Evolutionary conservation across 2,329 filamentous ascomycete genomes (phyloP), one percentile per base, ranked within the genome.

Genomic region (Graphilbum sp.): DNA sequence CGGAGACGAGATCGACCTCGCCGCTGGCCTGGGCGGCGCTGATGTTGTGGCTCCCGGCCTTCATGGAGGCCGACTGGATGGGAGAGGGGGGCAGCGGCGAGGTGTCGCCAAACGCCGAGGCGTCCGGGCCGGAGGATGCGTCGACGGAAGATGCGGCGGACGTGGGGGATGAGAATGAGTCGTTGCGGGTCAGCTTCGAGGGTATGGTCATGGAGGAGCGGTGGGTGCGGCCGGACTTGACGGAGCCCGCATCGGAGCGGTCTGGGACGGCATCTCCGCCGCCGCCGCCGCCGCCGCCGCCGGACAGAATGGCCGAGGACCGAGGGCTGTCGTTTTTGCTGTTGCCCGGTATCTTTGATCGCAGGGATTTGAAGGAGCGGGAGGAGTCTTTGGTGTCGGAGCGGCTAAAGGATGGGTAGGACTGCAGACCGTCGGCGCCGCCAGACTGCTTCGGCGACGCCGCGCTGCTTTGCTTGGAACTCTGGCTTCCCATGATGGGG

Each of bases 1-100:
- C 90, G 13, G 88, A 96, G 17, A 98, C 86, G 48, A 87, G 77
- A 51, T 93, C 90, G 32, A 98, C 86, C 57, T 98, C 90, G 40
- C 88, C 87, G 36, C 75, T 81, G 38, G 80, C 75, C 57, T 92
- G 82, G 32, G 86, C 87, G 34, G 79, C 79, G 52, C 71, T 72
- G 32, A 94, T 75, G 55, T 87, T 79, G 51, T 84, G 78, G 47
- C 83, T 76, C 38, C 81, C 82, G 34, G 71, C 64, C 49, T 75
- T 79, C 45, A 86, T 62, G 12, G 80, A 79, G 32, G 75, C 69
- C 19, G 82, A 84, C 50, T 88, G 79, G 17, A 88, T 79, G 3
- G 87, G 87, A 2, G 86, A 94, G n/a, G 86, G 87, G 4, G 87
- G 88, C 13, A 76, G 62, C 11, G 59, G 50, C 17, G 55, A 51